Evolutionary conservation across 1,284 basidiomycete genomes (phyloP), one percentile per base, ranked within the genome.

Genomic region (Acaromyces ingoldii): DNA sequence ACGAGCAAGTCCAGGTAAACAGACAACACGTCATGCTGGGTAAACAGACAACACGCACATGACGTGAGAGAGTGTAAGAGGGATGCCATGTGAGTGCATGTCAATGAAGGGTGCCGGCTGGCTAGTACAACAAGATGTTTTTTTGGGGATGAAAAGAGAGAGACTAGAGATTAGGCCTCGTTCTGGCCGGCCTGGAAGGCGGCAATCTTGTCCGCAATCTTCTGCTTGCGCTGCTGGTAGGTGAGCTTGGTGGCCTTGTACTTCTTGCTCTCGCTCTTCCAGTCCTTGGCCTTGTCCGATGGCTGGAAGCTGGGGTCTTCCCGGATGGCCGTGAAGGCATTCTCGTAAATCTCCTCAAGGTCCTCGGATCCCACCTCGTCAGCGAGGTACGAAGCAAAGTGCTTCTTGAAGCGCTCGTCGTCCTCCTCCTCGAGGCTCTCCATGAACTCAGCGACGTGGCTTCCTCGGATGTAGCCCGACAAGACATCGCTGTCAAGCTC

Each of bases 371-470:
- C 90, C 67, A 99, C 79, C 67, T 88, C 95, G 77, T 95, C 91
- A 43, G 88, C 91, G 63, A 99, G 89, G 80, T 97, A 97, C 33
- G 85, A 83, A 11, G 93, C 76, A 80, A 97, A 97, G 77, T 97
- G 93, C 83, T 93, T 97, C 84, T 96, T 96, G 84, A 97, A 97
- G 29, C 91, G 83, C 80, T 97, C 93, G 76, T 97, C 95, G 77
- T 99, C 95, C 81, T 99, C 95, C 83, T 99, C 95, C 81, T 99
- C 95, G 57, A 98, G 82, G 47, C 85, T 88, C 81, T 98, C 91
- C 95, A 98, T 98, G 83, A 97, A 99, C 80, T 98, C 95, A 59
- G 95, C 90, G 58, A 99, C 86, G 78, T 99, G 92, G 51, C 92
- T 92, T 78, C 91, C 93, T 75, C 84, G 91, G 78, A 99, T 98